A percentile compares a stretch with the other conserved stretches of the same genome.
phyloP scores from a whole-genome alignment of 2,329 filamentous ascomycete genomes.

The Fusarium austroafricanum region DNA sequence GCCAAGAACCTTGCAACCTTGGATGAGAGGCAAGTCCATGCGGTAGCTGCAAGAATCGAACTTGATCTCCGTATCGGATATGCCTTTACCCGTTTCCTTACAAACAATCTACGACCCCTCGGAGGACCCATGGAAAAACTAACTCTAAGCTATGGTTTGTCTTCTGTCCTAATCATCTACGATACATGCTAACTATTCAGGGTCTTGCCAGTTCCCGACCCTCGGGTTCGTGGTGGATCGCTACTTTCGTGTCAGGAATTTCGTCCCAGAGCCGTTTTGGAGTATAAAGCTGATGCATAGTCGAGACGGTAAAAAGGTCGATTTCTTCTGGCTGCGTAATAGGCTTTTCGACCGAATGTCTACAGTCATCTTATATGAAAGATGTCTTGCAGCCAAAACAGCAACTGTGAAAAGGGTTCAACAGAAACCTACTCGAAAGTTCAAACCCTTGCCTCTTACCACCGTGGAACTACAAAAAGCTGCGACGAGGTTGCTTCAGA shows the following conservation, averaged over 20 bases:
- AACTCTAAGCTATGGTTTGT: slow-evolving; percentile 82
- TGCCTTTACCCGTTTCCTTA: slow-evolving; percentile 91
- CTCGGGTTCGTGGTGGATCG: slow-evolving; percentile 96
- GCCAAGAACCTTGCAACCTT: slow-evolving; percentile 80
- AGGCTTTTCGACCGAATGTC: slow-evolving; percentile 89
- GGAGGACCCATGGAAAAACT: slow-evolving; percentile 73
- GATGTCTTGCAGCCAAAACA: slow-evolving; percentile 79
- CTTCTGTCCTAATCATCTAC: neutral
- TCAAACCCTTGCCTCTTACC: slow-evolving; percentile 91
- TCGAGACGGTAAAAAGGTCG: slow-evolving; percentile 81
- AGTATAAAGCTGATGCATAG: slow-evolving; percentile 85
- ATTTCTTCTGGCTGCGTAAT: slow-evolving; percentile 84
- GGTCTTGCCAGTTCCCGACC: slow-evolving; percentile 95
- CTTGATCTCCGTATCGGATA: slow-evolving; percentile 92
- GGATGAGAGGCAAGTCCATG: slow-evolving; percentile 87
- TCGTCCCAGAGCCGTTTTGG: slow-evolving; percentile 94
- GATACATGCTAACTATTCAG: slow-evolving; percentile 54
- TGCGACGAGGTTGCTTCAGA: slow-evolving; percentile 86
- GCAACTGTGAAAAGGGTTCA: slow-evolving; percentile 87
- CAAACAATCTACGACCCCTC: slow-evolving; percentile 78
- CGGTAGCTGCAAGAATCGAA: slow-evolving; percentile 89
- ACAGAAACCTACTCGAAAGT: slow-evolving; percentile 92
- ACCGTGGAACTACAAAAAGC: slow-evolving; percentile 98
- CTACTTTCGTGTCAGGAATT: slow-evolving; percentile 93
- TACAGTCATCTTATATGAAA: slow-evolving; percentile 85